These are phyloP conservation scores for Metschnikowia chrysomelidarum DNA, from an alignment of 805 yeast species.

Conservation along the genomic window DNA sequence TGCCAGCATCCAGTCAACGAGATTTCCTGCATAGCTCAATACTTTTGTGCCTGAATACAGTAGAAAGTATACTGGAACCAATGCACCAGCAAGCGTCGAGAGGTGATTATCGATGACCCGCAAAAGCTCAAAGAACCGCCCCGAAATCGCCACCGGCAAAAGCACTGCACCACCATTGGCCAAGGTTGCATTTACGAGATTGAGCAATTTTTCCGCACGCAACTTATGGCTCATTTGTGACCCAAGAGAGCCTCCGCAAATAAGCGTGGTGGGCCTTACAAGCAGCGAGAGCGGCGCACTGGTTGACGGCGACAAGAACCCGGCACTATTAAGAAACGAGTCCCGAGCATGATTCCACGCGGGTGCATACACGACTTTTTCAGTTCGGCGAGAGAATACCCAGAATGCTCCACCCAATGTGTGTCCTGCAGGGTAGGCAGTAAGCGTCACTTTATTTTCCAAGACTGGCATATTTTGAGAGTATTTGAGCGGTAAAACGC, in stretches of 20 bases:
- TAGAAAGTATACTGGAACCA: constrained; percentile 72
- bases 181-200: constrained; percentile 61
- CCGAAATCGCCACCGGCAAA: constrained; percentile 77
- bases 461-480: constrained; percentile 68
- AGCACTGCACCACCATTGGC: constrained; percentile 78
- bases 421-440: constrained; percentile 91
- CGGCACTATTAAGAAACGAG: constrained; percentile 73
- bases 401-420: constrained; percentile 92
- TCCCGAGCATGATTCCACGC: constrained; percentile 95
- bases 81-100: constrained; percentile 36
- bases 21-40: constrained; percentile 77
- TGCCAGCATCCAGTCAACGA: constrained; percentile 95
- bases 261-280: constrained; percentile 75
- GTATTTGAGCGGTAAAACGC: constrained; percentile 65
- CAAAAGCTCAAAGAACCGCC: constrained; percentile 77
- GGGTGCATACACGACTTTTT: constrained; percentile 83
- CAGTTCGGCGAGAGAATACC: constrained; percentile 71
- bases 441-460: constrained; percentile 63
- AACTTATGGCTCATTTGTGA: constrained; percentile 59
- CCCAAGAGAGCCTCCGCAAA: constrained; percentile 71
- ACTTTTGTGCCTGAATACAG: constrained; percentile 78
- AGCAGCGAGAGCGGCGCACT: constrained; percentile 67
- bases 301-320: constrained; percentile 45
- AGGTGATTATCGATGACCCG: constrained; percentile 70
- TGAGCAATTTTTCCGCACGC: constrained; percentile 62